Base-by-base conservation (phyloP, 768 basidiomycete genomes). In the Pisolithus orientalis region DNA sequence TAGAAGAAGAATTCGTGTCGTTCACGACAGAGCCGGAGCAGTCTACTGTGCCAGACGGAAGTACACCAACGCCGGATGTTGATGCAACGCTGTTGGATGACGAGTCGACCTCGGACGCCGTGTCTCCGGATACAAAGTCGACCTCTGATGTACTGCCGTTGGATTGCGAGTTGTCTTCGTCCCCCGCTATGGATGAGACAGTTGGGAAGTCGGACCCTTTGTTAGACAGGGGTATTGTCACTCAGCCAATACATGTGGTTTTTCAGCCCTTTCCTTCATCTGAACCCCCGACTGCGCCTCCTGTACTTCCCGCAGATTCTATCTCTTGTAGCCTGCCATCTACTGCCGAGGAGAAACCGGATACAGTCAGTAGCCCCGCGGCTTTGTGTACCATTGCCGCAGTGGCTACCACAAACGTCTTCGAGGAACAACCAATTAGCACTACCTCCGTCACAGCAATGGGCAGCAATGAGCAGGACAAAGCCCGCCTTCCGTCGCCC, bases 401-500 rank as follows among this genome's bases (percentile, higher is more conserved):
- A n/a, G 28, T 16, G n/a, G 16, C 4, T n/a, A 13, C 3, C 14
- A 13, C 10, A n/a, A 25, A 11, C 21, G 7, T 9, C 8, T 16
- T 28, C 25, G 44, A 45, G 27, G 28, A 31, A 25, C 9, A 29
- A 25, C 14, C 29, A 38, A 29, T 27, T 17, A 44, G n/a, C 14
- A 1, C 38, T 29, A n/a, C 53, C 29, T 24, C 53, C 11, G 43
- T 48, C 16, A 48, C 53, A 27, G 31, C 40, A 7, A 39, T 59
- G 28, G 48, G 39, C 39, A 52, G 55, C 44, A 39, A 17, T 9
- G 46, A 31, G 14, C 53, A 56, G 6, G 38, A 44, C 4, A 40
- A 42, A 16, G 39, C 51, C 32, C 59, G 38, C n/a, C 17, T 42
- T 25, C 37, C 56, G 27, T 52, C 58, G n/a, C 56, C 61, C 14